Percentiles rank a stretch among this genome's conserved stretches.
Evolutionary conservation across 768 basidiomycete species (phyloP).

Genomic region (Lentinula guzmanii): DNA sequence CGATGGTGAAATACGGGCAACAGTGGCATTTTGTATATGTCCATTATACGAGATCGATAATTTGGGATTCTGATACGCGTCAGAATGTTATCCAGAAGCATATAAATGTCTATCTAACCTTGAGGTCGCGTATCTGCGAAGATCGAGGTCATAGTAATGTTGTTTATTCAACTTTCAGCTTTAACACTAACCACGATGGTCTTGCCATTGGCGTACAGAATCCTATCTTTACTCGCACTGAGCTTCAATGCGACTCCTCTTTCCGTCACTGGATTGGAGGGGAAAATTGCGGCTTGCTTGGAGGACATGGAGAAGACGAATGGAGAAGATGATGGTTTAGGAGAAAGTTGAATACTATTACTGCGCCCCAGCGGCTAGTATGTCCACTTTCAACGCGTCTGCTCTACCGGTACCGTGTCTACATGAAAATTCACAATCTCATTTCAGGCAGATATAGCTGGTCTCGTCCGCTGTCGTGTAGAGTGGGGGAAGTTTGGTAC

Average conservation of each 20-base stretch:
- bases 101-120: slow-evolving; percentile 37
- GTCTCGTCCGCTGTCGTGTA: too few relatives aligned
- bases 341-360: neutral
- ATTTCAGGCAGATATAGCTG: too few relatives aligned
- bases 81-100: neutral
- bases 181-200: slow-evolving; percentile 70
- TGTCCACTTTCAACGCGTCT: too few relatives aligned
- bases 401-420: too few relatives aligned
- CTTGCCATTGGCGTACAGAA: slow-evolving; percentile 82
- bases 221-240: slow-evolving; percentile 67
- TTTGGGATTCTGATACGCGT: slow-evolving; percentile 51
- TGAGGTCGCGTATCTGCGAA: slow-evolving; percentile 73
- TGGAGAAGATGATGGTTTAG: slow-evolving; percentile 23
- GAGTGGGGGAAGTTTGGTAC: too few relatives aligned
- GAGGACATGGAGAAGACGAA: slow-evolving; percentile 36
- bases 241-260: slow-evolving; percentile 72
- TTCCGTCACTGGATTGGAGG: slow-evolving; percentile 64
- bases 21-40: slow-evolving; percentile 80
- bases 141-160: neutral
- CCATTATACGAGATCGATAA: slow-evolving; percentile 64
- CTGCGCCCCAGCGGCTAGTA: neutral
- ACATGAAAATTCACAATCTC: too few relatives aligned
- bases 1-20: slow-evolving; percentile 87
- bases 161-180: neutral
- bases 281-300: slow-evolving; percentile 43